These are phyloP conservation scores for Sordariomycetes sp. DNA, from an alignment of 2,329 filamentous ascomycete species.

Conservation along the genomic window DNA sequence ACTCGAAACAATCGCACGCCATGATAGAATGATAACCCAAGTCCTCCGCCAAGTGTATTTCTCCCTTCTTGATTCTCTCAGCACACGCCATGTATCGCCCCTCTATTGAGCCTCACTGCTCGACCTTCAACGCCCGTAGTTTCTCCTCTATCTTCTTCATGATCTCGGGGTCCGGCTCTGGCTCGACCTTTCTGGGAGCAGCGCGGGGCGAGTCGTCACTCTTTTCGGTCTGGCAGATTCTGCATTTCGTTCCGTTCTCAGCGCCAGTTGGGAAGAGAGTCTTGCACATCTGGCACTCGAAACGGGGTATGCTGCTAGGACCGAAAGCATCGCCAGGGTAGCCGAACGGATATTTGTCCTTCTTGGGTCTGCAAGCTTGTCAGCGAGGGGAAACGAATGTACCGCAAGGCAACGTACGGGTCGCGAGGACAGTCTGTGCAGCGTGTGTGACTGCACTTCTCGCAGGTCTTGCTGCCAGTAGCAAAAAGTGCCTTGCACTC, in stretches of 20 bases:
- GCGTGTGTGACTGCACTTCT: slow-evolving; percentile 59
- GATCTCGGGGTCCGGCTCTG: slow-evolving; percentile 51
- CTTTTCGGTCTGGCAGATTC: slow-evolving; percentile 50
- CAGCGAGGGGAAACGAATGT: neutral
- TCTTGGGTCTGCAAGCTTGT: slow-evolving; percentile 43
- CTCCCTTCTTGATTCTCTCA: neutral
- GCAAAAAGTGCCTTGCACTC: slow-evolving; percentile 58
- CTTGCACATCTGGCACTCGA: slow-evolving; percentile 55
- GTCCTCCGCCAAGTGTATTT: no score
- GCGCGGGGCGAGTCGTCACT: slow-evolving; percentile 50
- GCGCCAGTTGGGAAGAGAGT: slow-evolving; percentile 43
- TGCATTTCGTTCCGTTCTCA: slow-evolving; percentile 44
- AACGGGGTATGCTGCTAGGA: slow-evolving; percentile 38
- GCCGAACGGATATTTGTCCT: slow-evolving; percentile 58
- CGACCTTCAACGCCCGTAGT: slow-evolving; percentile 33
- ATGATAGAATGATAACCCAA: no score
- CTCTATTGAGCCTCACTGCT: no score
- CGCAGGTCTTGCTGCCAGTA: slow-evolving; percentile 51
- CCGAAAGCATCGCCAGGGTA: slow-evolving; percentile 59
- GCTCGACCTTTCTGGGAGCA: slow-evolving; percentile 50
- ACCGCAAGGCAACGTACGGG: slow-evolving; percentile 47
- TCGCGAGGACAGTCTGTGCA: slow-evolving; percentile 76
- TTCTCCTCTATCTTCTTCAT: slow-evolving; percentile 48
- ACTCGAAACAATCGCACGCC: no score
- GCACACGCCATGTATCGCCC: no score